Percentiles rank a stretch among this genome's conserved stretches.
These are phyloP conservation scores for Exophiala sideris DNA, from an alignment of 2,329 filamentous ascomycete species.

Conservation along the genomic window DNA sequence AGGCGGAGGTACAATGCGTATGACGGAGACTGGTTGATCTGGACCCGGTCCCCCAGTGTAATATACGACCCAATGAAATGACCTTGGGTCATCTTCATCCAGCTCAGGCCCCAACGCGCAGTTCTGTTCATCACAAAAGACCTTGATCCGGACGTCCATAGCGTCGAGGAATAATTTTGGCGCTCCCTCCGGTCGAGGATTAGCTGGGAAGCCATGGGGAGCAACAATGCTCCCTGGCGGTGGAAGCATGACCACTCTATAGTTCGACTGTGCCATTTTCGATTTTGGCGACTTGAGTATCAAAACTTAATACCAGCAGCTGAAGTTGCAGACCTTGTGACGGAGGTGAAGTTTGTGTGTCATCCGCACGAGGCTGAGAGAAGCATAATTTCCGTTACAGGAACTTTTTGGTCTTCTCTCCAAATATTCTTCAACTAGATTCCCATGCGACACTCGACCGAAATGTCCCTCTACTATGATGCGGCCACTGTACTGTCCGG, in stretches of 20 bases:
- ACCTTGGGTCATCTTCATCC: constrained; percentile 73
- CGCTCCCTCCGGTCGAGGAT: constrained; percentile 17
- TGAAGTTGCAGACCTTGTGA: no score
- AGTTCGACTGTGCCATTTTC: constrained; percentile 1
- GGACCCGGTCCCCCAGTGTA: constrained; percentile 36
- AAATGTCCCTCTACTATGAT: constrained; percentile 94
- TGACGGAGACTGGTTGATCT: constrained; percentile 63
- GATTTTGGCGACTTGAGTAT: neutral
- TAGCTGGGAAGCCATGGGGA: constrained; percentile 26
- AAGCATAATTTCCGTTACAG: neutral
- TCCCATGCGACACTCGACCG: neutral
- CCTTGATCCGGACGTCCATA: constrained; percentile 55
- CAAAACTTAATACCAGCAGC: no score
- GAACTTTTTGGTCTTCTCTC: neutral
- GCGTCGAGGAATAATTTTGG: constrained; percentile 59
- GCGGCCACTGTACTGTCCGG: constrained; percentile 70
- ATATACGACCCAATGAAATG: constrained; percentile 88
- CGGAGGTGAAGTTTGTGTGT: neutral
- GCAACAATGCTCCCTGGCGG: constrained; percentile 24
- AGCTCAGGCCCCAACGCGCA: constrained; percentile 66
- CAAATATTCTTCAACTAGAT: neutral
- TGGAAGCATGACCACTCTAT: constrained; percentile 15
- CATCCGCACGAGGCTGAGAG: constrained; percentile 1
- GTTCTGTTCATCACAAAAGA: constrained; percentile 58
- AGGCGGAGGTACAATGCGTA: constrained; percentile 78